Conservation (phyloP, 108 stramenopile genomes). For the Fragilariopsis cylindrus region DNA sequence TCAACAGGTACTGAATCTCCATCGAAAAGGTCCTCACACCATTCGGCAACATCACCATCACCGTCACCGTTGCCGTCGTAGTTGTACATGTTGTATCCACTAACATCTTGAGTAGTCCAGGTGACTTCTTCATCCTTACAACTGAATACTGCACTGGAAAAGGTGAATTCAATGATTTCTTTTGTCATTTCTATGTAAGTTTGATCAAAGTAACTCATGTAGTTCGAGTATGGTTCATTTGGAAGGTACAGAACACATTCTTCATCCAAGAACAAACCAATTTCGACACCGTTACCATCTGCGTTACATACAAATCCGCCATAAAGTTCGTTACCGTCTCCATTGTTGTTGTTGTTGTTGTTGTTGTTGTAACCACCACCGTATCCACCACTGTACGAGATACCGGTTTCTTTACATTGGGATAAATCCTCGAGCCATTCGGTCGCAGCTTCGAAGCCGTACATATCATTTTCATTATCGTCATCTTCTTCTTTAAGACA, state of each 20-base stretch:
- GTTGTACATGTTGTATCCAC: conserved; percentile 24
- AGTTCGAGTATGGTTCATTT: conserved; percentile 19
- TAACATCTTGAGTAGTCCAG: conserved; percentile 24
- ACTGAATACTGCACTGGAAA: conserved; percentile 32
- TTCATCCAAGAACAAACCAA: conserved; percentile 68
- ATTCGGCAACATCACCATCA: conserved; percentile 27
- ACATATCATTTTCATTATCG: conserved; percentile 8
- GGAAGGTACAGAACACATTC: conserved; percentile 53
- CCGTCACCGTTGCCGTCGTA: conserved; percentile 23
- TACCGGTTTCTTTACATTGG: conserved; percentile 25
- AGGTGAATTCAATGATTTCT: conserved; percentile 41
- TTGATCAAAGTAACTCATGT: conserved; percentile 27
- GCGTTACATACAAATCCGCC: conserved; percentile 68
- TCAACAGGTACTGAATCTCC: neutral
- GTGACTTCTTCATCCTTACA: conserved; percentile 31
- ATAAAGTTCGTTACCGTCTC: conserved; percentile 26
- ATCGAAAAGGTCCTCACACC: neutral
- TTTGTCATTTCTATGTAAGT: conserved; percentile 26
- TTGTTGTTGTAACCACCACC: conserved; percentile 1
- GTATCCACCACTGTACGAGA: conserved; percentile 51
- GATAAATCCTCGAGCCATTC: conserved; percentile 21
- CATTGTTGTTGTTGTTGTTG: conserved; percentile 15
- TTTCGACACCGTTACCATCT: conserved; percentile 66
- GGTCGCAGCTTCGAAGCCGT: conserved; percentile 6
- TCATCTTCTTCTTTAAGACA: conserved; percentile 10